Evolutionary conservation across 1,284 basidiomycete species (phyloP).

Genomic region (Boletus holoroseus): DNA sequence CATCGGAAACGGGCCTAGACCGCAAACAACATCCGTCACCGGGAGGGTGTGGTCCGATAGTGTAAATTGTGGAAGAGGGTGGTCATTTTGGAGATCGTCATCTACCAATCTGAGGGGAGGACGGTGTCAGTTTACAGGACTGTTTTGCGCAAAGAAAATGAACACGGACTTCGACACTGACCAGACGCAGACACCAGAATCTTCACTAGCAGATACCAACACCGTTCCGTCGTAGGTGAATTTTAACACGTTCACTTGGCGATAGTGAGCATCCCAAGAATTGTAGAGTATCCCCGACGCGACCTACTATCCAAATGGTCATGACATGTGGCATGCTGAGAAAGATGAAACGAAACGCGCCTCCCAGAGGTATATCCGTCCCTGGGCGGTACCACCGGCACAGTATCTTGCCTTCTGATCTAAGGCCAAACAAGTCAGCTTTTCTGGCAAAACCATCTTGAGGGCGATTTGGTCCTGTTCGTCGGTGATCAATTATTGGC

Average conservation of each 20-base stretch:
- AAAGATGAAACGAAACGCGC: constrained; percentile 29
- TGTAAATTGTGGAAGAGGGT: constrained; percentile 72
- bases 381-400: constrained; percentile 83
- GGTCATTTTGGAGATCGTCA: constrained; percentile 61
- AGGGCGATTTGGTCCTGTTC: constrained; percentile 79
- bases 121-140: constrained; percentile 5
- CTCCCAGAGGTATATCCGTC: constrained; percentile 95
- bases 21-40: constrained; percentile 77
- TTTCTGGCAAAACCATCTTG: constrained; percentile 88
- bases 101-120: constrained; percentile 56
- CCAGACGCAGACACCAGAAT: constrained; percentile 87
- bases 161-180: constrained; percentile 71
- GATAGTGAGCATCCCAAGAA: constrained; percentile 94
- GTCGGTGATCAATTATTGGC: constrained; percentile 1
- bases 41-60: constrained; percentile 90
- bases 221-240: constrained; percentile 81
- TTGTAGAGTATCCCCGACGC: constrained; percentile 85
- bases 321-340: constrained; percentile 5
- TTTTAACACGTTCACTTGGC: constrained; percentile 73
- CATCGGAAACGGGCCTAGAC: constrained; percentile 72
- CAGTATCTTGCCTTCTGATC: constrained; percentile 73
- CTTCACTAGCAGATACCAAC: constrained; percentile 83
- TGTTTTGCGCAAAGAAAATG: constrained; percentile 14
- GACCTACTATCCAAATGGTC: constrained; percentile 48
- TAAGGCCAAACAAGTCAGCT: constrained; percentile 72